Conservation (phyloP, 352 stramenopile species). For the Phytophthora macrochlamydospora region DNA sequence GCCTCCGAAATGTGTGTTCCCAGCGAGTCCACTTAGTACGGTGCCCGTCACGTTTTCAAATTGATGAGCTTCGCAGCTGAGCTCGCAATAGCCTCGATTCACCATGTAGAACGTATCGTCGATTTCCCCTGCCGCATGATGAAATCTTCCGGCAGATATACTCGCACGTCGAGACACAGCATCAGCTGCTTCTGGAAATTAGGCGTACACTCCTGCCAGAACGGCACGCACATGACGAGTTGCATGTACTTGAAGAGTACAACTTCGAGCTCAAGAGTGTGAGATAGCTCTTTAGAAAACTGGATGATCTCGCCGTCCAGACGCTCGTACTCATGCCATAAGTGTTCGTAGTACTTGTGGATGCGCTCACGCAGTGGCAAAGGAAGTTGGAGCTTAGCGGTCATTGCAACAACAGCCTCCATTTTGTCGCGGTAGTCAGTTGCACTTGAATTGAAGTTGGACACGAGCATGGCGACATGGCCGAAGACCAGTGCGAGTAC, state of each 20-base stretch:
- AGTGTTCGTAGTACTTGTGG: constrained; percentile 40
- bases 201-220: constrained; percentile 4
- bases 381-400: constrained; percentile 42
- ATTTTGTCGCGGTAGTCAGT: constrained; percentile 59
- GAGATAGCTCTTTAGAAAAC: neutral
- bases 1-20: neutral
- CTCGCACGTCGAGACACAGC: constrained; percentile 21
- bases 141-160: constrained; percentile 52
- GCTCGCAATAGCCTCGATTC: constrained; percentile 34
- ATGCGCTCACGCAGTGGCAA: constrained; percentile 34
- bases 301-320: constrained; percentile 30
- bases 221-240: constrained; percentile 8
- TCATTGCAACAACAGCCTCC: constrained; percentile 48
- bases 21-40: neutral
- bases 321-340: constrained; percentile 42
- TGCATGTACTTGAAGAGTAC: constrained; percentile 38
- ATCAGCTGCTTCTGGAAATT: constrained; percentile 33
- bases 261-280: constrained; percentile 40
- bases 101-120: constrained; percentile 49
- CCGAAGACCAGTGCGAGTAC: constrained; percentile 53
- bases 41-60: constrained; percentile 32
- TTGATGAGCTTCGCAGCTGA: constrained; percentile 26
- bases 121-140: constrained; percentile 35
- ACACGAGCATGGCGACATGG: constrained; percentile 48
- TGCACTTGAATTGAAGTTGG: constrained; percentile 44